Conservation (phyloP, 352 stramenopile genomes). For the Phytophthora aleatoria region DNA sequence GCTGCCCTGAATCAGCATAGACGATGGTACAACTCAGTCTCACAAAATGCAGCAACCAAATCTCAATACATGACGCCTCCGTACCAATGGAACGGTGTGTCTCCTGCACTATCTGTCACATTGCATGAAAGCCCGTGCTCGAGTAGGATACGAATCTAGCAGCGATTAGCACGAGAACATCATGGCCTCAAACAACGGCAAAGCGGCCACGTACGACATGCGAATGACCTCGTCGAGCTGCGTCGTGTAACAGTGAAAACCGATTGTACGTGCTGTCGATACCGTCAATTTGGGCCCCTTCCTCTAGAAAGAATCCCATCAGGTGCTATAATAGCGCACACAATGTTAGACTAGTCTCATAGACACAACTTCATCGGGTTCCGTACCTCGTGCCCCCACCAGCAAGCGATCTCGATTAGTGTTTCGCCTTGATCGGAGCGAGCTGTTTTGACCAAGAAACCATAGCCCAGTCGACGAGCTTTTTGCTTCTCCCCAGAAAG, state of each 20-base stretch:
- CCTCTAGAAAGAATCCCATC: constrained; percentile 58
- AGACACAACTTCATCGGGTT: not conserved
- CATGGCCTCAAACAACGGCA: not conserved
- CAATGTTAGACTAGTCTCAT: not conserved
- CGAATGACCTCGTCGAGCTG: constrained; percentile 54
- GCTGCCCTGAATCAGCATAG: constrained; percentile 44
- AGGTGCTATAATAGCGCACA: constrained; percentile 37
- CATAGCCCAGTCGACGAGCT: constrained; percentile 56
- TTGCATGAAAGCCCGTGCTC: constrained; percentile 47
- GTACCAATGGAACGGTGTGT: constrained; percentile 75
- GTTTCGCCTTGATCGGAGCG: constrained; percentile 61
- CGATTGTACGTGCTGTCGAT: constrained; percentile 63
- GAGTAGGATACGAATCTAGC: constrained; percentile 56
- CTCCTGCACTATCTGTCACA: constrained; percentile 49
- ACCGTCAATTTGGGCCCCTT: constrained; percentile 56
- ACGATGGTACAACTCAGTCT: not conserved
- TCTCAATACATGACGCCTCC: not conserved
- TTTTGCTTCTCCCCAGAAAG: constrained; percentile 69
- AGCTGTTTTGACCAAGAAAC: constrained; percentile 55
- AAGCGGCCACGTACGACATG: constrained; percentile 41
- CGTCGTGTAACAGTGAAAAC: constrained; percentile 72
- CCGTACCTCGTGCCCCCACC: constrained; percentile 62
- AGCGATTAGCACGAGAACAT: not conserved
- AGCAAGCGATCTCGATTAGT: constrained; percentile 73
- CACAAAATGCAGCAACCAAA: not conserved